These are phyloP conservation scores for Myriangium duriaei DNA, from an alignment of 2,329 filamentous ascomycete species.

Conservation along the genomic window DNA sequence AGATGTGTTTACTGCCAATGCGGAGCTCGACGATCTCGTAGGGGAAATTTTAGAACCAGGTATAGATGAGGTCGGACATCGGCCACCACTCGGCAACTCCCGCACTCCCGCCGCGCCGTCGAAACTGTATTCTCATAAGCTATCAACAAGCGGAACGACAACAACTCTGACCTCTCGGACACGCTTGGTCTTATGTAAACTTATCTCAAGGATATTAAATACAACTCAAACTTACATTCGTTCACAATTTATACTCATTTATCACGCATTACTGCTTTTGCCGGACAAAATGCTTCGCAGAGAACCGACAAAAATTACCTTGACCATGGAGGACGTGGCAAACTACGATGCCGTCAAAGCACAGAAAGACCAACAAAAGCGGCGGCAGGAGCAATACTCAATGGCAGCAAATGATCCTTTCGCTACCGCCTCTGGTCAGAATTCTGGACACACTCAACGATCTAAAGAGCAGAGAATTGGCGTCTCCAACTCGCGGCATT, in stretches of 20 bases:
- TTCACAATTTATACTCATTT: too few relatives aligned
- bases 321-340: constrained; percentile 23
- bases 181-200: too few relatives aligned
- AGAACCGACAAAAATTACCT: constrained; percentile 23
- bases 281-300: constrained; percentile 24
- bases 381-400: constrained; percentile 11
- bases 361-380: constrained; percentile 16
- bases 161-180: too few relatives aligned
- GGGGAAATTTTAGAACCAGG: background rate
- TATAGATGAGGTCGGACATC: background rate
- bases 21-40: background rate
- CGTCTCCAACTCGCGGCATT: constrained; percentile 10
- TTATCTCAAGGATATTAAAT: too few relatives aligned
- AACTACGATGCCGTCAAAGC: constrained; percentile 23
- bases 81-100: background rate
- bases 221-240: too few relatives aligned
- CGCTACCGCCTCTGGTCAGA: constrained; percentile 10
- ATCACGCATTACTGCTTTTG: too few relatives aligned
- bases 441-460: constrained; percentile 16
- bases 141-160: too few relatives aligned
- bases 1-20: background rate
- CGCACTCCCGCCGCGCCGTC: background rate
- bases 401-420: constrained; percentile 6
- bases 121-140: too few relatives aligned
- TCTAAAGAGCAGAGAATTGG: constrained; percentile 21